Evolutionary conservation across 2,329 filamentous ascomycete species (phyloP), one percentile per base, ranked within the genome.

Genomic region (Alternaria viburni): DNA sequence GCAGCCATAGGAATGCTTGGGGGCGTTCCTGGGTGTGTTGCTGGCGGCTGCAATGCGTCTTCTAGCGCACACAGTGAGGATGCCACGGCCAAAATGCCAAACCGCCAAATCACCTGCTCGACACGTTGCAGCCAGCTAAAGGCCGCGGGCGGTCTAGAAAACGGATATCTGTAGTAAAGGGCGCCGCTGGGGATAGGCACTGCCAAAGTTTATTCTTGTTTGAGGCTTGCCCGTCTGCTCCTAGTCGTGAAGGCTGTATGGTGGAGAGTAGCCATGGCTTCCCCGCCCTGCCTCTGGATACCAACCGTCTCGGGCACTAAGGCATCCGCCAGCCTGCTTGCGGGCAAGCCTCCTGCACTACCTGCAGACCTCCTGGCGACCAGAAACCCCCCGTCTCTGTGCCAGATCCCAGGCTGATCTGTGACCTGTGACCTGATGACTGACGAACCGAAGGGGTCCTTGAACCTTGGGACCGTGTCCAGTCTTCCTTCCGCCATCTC

Each of bases 291-390:
- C 25, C 36, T 60, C 52, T 43, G 60, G 52, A 58, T 58, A 54
- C 65, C 62, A 64, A 66, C 65, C 65, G 65, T 64, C 64, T 54
- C 68, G 69, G 69, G 68, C 65, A 65, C 69, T 72, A 72, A 57
- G 30, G 45, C 23, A 26, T 11, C 59, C 47, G 54, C 67, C 61
- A 65, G 54, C 19, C 67, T 54, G 28, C 54, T 60, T 63, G 21
- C 15, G 54, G 61, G 21, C 56, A 62, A 54, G 63, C 43, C 52
- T 52, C 47, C 66, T 68, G 69, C 67, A 57, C 57, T 44, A 61
- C 47, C 51, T 62, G 67, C 65, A 68, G 61, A 65, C 58, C 67
- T 69, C 69, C 69, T 67, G 70, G 69, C 66, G 64, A 66, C 62
- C 65, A 69, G 64, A 69, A 59, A 67, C 60, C 67, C 62, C 62